phyloP scores from a whole-genome alignment of 331 rosid genomes.

The Acacia concinna region DNA sequence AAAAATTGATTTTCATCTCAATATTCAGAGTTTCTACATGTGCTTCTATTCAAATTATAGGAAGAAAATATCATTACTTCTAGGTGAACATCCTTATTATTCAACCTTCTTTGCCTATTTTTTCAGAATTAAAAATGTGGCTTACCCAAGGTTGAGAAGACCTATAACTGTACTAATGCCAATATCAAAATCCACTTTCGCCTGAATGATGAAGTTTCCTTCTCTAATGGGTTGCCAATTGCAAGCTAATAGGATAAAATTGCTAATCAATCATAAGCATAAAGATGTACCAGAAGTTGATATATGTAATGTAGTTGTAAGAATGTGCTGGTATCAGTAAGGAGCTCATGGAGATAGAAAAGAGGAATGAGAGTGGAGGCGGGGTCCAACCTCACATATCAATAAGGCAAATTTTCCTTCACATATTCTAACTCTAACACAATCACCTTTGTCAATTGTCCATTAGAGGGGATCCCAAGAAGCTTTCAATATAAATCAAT shows the following conservation, averaged over 20 bases:
- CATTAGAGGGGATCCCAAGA: constrained; percentile 87
- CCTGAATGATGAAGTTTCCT: constrained; percentile 97
- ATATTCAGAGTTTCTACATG: not conserved
- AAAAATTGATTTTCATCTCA: not conserved
- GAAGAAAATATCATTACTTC: constrained; percentile 3
- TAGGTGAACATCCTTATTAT: not conserved
- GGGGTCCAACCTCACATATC: constrained; percentile 77
- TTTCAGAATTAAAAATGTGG: constrained; percentile 24
- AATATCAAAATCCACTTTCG: constrained; percentile 98
- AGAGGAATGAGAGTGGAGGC: not conserved
- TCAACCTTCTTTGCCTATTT: not conserved
- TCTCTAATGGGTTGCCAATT: constrained; percentile 86
- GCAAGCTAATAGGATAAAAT: constrained; percentile 17
- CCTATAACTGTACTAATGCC: constrained; percentile 94
- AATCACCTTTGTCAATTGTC: constrained; percentile 89
- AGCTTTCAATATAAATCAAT: constrained; percentile 89
- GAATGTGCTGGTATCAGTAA: not conserved
- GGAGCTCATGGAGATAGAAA: constrained; percentile 21
- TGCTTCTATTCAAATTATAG: not conserved
- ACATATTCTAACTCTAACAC: constrained; percentile 94
- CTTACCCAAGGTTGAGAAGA: constrained; percentile 98
- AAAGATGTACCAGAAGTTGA: not conserved
- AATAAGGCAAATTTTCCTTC: constrained; percentile 97
- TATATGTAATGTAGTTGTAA: not conserved
- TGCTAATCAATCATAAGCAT: constrained; percentile 22